These are phyloP conservation scores for Piper longum DNA, from an alignment of 164 flowering plant species.

Conservation along the genomic window DNA sequence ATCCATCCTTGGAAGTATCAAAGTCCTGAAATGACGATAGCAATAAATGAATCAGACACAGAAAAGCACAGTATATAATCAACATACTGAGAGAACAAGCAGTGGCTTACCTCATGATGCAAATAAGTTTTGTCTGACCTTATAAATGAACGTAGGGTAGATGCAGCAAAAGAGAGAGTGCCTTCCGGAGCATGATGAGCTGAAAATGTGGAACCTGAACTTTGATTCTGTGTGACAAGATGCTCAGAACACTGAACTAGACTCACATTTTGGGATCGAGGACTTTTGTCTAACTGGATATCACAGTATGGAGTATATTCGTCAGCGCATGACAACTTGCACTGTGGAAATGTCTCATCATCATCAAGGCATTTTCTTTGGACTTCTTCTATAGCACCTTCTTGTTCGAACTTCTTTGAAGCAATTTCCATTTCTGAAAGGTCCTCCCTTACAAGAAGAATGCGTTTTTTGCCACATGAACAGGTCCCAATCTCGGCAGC, in stretches of 20 bases:
- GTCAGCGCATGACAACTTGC: slow-evolving; percentile 13
- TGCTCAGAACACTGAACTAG: too few species aligned
- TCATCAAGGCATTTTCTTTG: slow-evolving; percentile 13
- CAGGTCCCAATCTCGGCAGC: slow-evolving; percentile 36
- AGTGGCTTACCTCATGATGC: slow-evolving; percentile 27
- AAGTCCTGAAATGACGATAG: slow-evolving; percentile 13
- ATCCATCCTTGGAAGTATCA: slow-evolving; percentile 5
- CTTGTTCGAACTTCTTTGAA: slow-evolving; percentile 70
- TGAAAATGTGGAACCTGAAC: slow-evolving; percentile 5
- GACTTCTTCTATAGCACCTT: slow-evolving; percentile 24
- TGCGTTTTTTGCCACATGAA: slow-evolving; percentile 38
- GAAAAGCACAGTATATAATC: neutral
- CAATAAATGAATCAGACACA: neutral
- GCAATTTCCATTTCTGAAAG: slow-evolving; percentile 63
- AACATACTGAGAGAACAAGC: neutral
- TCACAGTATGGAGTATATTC: slow-evolving; percentile 67
- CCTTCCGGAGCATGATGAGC: slow-evolving; percentile 11
- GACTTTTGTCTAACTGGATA: slow-evolving; percentile 22
- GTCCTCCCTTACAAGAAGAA: slow-evolving; percentile 54
- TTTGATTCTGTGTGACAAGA: neutral
- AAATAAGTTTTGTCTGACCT: slow-evolving; percentile 12
- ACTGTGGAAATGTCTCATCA: too few species aligned
- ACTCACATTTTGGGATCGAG: too few species aligned
- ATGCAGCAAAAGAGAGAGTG: slow-evolving; percentile 22
- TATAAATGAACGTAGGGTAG: slow-evolving; percentile 12